phyloP scores from a whole-genome alignment of 352 stramenopile species.

The Phytopythium vexans region DNA sequence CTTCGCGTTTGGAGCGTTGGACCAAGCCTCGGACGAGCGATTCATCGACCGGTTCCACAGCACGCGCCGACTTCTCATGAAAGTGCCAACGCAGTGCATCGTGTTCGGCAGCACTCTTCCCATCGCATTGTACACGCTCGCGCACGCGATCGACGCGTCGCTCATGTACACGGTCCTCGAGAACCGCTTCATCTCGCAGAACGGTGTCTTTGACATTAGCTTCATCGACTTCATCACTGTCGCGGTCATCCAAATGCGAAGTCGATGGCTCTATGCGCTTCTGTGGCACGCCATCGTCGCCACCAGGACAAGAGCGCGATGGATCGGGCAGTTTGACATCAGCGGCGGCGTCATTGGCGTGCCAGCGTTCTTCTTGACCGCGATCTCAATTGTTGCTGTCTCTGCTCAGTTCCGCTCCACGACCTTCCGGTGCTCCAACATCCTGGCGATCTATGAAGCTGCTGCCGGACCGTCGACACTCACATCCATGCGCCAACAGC shows the following conservation, averaged over 20 bases:
- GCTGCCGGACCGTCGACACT: background rate
- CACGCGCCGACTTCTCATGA: conserved; percentile 29
- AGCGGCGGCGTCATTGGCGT: conserved; percentile 23
- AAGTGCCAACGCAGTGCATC: conserved; percentile 42
- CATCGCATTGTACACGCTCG: conserved; percentile 35
- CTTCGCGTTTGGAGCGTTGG: conserved; percentile 9
- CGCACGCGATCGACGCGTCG: conserved; percentile 40
- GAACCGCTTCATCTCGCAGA: conserved; percentile 24
- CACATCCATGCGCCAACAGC: background rate
- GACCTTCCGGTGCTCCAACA: conserved; percentile 14
- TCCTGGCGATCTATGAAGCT: conserved; percentile 4
- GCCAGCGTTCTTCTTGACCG: conserved; percentile 28
- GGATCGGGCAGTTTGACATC: conserved; percentile 5
- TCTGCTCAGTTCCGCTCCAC: conserved; percentile 27
- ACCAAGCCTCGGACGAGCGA: background rate
- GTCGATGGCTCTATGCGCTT: conserved; percentile 35
- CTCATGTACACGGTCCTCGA: conserved; percentile 33
- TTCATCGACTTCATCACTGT: conserved; percentile 22
- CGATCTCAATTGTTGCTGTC: conserved; percentile 26
- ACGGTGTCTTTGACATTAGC: conserved; percentile 21
- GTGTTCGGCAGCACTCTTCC: conserved; percentile 45
- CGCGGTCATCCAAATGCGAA: conserved; percentile 39
- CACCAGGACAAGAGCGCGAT: conserved; percentile 12
- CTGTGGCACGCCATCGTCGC: conserved; percentile 19
- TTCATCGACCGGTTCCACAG: conserved; percentile 1